Percentiles rank a stretch among this genome's conserved stretches.
phyloP scores from a whole-genome alignment of 805 yeast genomes.

The Cyberlindnera galapagoensis region DNA sequence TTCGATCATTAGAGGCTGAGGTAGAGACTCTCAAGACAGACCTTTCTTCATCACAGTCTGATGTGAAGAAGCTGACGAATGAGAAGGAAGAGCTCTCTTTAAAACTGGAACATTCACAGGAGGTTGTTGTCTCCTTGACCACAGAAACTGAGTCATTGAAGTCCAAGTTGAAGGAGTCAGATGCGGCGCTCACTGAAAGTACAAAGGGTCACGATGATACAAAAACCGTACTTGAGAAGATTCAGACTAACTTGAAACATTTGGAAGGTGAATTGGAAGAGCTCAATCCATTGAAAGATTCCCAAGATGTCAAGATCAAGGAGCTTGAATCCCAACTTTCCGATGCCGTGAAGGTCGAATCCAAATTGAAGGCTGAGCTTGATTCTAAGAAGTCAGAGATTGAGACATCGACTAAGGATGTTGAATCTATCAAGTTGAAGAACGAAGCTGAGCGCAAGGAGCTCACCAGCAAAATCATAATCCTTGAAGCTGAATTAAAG shows the following conservation, averaged over 20 bases:
- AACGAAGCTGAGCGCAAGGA: neutral
- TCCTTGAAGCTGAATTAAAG: too few species aligned
- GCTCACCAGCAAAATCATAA: neutral
- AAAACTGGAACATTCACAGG: constrained; percentile 5
- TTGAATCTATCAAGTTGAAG: neutral
- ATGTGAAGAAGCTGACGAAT: constrained; percentile 7
- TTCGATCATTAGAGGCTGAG: too few species aligned
- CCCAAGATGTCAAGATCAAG: too few species aligned
- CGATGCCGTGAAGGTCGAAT: neutral
- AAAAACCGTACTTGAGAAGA: neutral
- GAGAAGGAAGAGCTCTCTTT: constrained; percentile 8
- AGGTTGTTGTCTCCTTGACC: neutral
- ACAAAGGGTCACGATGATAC: neutral
- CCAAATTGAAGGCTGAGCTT: neutral
- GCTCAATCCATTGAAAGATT: too few species aligned
- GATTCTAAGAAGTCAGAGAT: neutral
- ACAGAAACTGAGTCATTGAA: neutral
- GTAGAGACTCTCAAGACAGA: neutral
- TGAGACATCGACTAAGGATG: neutral
- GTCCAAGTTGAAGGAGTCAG: neutral
- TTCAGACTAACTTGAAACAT: neutral
- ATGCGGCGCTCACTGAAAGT: neutral
- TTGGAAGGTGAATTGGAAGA: too few species aligned
- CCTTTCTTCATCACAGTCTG: constrained; percentile 4
- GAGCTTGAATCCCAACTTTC: neutral